Base-by-base conservation (phyloP, 805 yeast genomes). In the Yarrowia sp. region DNA sequence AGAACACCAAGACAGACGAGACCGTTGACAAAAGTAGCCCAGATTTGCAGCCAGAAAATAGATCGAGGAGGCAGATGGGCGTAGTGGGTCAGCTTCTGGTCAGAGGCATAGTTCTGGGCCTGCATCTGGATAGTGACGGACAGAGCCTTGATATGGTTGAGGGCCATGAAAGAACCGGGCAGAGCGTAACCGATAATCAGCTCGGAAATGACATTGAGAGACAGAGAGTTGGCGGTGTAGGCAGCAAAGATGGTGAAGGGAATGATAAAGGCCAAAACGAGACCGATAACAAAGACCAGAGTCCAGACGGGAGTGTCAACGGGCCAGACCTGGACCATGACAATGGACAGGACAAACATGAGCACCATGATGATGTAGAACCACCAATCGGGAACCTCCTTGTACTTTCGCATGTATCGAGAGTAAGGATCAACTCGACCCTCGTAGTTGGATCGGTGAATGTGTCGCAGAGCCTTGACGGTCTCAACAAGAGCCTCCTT, bases 171-270 rank as follows among this genome's bases (percentile, higher is more conserved):
- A 76, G 79, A 78, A 1, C 86, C 89, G 4, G 90, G 90, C 11
- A 84, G 77, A 51, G 86, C 81, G 71, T 85, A 86, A 1, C 90
- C 91, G 48, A 84, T 82, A 62, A 87, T 79, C 65, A 87, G 75
- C 70, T 87, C 90, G 4, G 85, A 83, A 65, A 87, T 74, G 2
- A 86, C 89, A 70, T 84, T 84, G 68, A 87, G 76, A 17, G 86
- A 86, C 67, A 86, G 79, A 1, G 79, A 71, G 64, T 75, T 80
- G 74, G 86, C 87, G 0, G 91, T 85, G 35, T 83, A 82, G 4
- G 90, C 84, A 15, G 81, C 81, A 57, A 87, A 79, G 9, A 87
- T 76, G 9, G 87, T 84, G 36, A 86, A 77, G 15, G 92, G 92
- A 42, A 87, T 74, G 66, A 87, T 74, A 73, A 87, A 86, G n/a